Percentiles rank a stretch among this genome's conserved stretches.
phyloP scores from a whole-genome alignment of 1,139 yeast genomes.

The Candida dubliniensis region DNA sequence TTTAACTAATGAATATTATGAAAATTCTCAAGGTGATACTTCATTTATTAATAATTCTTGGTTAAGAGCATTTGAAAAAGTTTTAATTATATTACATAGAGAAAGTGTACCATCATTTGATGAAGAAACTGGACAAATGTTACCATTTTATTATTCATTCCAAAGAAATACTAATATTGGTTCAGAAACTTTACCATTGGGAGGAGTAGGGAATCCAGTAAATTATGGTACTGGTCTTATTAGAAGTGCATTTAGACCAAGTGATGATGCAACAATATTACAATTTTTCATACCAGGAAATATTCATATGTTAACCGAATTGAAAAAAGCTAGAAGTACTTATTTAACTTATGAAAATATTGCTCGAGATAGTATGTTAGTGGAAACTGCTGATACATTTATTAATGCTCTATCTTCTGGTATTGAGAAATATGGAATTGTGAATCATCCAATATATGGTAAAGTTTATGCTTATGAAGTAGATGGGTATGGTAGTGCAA shows the following conservation, averaged over 20 bases:
- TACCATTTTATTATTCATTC: constrained; percentile 59
- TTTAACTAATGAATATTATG: constrained; percentile 67
- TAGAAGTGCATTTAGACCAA: constrained; percentile 86
- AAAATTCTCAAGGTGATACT: constrained; percentile 47
- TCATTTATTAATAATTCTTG: constrained; percentile 57
- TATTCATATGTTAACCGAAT: constrained; percentile 71
- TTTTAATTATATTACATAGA: constrained; percentile 55
- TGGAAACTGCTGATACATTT: constrained; percentile 28
- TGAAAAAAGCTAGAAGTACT: constrained; percentile 32
- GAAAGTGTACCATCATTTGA: constrained; percentile 68
- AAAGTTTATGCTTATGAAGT: constrained; percentile 84
- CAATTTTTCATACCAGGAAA: constrained; percentile 88
- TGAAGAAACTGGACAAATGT: constrained; percentile 51
- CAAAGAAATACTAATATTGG: constrained; percentile 74
- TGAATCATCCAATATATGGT: constrained; percentile 68
- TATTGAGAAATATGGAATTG: constrained; percentile 61
- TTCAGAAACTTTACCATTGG: constrained; percentile 75
- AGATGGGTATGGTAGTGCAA: constrained; percentile 78
- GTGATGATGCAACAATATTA: constrained; percentile 81
- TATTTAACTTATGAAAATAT: constrained; percentile 16
- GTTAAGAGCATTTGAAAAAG: constrained; percentile 56
- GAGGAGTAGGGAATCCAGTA: constrained; percentile 84
- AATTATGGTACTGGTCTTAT: constrained; percentile 68
- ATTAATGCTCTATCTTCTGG: constrained; percentile 53
- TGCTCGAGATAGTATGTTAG: constrained; percentile 13